phyloP scores from a whole-genome alignment of 1,284 basidiomycete species.

The Cryptococcus sp. region DNA sequence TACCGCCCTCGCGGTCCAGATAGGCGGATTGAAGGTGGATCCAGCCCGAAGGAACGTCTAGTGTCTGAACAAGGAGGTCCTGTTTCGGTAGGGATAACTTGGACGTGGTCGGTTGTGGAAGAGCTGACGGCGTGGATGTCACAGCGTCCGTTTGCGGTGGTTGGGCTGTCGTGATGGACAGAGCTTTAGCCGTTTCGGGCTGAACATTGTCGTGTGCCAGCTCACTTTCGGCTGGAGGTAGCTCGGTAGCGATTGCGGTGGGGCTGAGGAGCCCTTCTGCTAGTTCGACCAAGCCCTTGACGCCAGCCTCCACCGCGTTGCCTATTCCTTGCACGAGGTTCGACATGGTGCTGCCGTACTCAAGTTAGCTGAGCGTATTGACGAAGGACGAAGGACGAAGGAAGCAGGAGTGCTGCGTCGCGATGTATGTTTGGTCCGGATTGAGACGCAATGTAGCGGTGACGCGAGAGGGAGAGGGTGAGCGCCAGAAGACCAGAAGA shows the following conservation, averaged over 20 bases:
- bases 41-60: slow-evolving; percentile 50
- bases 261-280: slow-evolving; percentile 32
- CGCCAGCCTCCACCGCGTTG: slow-evolving; percentile 40
- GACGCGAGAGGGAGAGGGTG: not conserved
- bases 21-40: slow-evolving; percentile 51
- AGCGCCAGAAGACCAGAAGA: slow-evolving; percentile 19
- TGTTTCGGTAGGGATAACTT: slow-evolving; percentile 16
- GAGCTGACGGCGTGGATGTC: not conserved
- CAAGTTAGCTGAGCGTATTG: not conserved
- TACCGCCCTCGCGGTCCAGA: slow-evolving; percentile 35
- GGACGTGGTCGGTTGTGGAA: not conserved
- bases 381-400: not conserved
- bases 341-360: slow-evolving; percentile 28
- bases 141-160: not conserved
- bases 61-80: slow-evolving; percentile 32
- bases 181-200: no score
- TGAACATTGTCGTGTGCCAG: no score
- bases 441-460: not conserved
- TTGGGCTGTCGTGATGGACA: no score
- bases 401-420: not conserved
- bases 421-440: not conserved
- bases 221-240: not conserved
- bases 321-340: slow-evolving; percentile 39
- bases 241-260: slow-evolving; percentile 2
- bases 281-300: slow-evolving; percentile 42